phyloP scores from a whole-genome alignment of 306 rosid genomes.

The Inga oerstediana region DNA sequence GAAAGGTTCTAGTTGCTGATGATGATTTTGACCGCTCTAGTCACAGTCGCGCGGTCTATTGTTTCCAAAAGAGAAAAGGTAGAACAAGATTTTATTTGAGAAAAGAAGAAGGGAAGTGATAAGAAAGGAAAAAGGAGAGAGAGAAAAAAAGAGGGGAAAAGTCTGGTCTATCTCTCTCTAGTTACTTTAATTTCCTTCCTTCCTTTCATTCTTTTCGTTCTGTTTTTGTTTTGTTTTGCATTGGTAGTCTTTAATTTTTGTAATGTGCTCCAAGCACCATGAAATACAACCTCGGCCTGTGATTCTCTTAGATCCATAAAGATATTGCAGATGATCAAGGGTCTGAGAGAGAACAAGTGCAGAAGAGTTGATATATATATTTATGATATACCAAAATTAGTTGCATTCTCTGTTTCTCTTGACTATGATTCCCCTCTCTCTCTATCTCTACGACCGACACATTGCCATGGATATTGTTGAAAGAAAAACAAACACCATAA shows the following conservation, averaged over 20 bases:
- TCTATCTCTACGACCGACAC: constrained; percentile 34
- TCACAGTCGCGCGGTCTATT: constrained; percentile 17
- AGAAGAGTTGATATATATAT: constrained; percentile 80
- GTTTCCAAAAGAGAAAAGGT: constrained; percentile 6
- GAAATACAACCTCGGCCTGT: constrained; percentile 75
- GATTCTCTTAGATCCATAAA: constrained; percentile 58
- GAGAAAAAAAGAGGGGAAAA: not conserved
- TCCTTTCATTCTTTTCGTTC: constrained; percentile 31
- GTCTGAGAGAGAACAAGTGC: constrained; percentile 53
- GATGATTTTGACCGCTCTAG: constrained; percentile 41
- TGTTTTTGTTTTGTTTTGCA: constrained; percentile 29
- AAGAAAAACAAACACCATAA: constrained; percentile 27
- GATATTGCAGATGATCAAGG: constrained; percentile 47
- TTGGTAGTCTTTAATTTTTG: not conserved
- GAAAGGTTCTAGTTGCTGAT: constrained; percentile 83
- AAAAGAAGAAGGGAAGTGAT: constrained; percentile 12
- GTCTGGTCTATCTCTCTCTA: not conserved
- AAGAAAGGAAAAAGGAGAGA: not conserved
- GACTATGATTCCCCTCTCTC: not conserved
- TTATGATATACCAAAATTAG: constrained; percentile 41
- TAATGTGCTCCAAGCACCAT: constrained; percentile 11
- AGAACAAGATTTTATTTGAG: not conserved
- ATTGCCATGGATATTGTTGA: constrained; percentile 32
- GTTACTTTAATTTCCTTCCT: constrained; percentile 33
- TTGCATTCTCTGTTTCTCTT: constrained; percentile 19